These are phyloP conservation scores for Byssothecium circinans DNA, from an alignment of 2,329 filamentous ascomycete genomes.

Conservation along the genomic window DNA sequence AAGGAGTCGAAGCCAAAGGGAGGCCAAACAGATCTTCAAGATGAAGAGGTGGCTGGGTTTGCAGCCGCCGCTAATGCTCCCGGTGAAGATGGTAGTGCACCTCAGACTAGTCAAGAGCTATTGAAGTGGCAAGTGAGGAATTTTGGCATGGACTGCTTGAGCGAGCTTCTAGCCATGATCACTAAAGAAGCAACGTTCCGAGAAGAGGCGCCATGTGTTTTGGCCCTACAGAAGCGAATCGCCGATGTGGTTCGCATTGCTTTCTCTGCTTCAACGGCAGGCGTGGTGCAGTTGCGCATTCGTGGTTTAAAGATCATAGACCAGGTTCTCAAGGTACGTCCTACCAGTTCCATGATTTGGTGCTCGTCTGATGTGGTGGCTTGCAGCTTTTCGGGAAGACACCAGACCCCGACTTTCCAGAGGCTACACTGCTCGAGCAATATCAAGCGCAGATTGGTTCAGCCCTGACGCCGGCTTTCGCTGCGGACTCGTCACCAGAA, in stretches of 20 bases:
- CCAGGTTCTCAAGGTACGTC: conserved; percentile 71
- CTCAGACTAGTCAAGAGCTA: conserved; percentile 70
- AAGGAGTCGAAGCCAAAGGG: conserved; percentile 52
- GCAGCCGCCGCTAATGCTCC: conserved; percentile 69
- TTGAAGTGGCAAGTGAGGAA: conserved; percentile 94
- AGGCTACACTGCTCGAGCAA: conserved; percentile 93
- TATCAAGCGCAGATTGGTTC: conserved; percentile 99
- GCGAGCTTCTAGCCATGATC: conserved; percentile 77
- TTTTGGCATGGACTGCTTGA: conserved; percentile 88
- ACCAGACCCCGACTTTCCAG: conserved; percentile 95
- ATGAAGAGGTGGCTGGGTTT: conserved; percentile 96
- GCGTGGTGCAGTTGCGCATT: conserved; percentile 84
- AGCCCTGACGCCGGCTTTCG: conserved; percentile 92
- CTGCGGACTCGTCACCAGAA: conserved; percentile 92
- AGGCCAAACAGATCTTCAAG: conserved; percentile 76
- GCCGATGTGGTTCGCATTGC: conserved; percentile 95
- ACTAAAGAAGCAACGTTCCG: conserved; percentile 77
- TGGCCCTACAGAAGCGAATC: conserved; percentile 77
- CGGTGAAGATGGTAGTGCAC: conserved; percentile 45
- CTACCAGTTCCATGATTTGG: not conserved
- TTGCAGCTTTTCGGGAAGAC: conserved; percentile 83
- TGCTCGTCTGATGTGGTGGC: not conserved
- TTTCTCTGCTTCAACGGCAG: conserved; percentile 94
- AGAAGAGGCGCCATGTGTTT: conserved; percentile 75
- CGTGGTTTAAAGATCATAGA: conserved; percentile 94